Conservation (phyloP, 208 protist species). For the Naegleria gruberi region DNA sequence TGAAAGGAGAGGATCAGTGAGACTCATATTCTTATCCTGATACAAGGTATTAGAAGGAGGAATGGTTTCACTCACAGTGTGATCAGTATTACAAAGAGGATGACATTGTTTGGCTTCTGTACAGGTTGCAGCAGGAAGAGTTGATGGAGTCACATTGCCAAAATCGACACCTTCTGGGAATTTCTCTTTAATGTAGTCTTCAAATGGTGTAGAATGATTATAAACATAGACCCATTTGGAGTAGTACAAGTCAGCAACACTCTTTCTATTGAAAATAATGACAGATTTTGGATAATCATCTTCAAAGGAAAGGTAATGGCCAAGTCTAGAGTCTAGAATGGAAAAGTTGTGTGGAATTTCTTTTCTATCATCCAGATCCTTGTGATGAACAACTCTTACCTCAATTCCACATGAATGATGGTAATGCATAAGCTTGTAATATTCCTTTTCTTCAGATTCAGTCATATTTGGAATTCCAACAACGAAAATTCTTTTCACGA, state of each 20-base stretch:
- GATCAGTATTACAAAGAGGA: not conserved
- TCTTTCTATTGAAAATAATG: conserved; percentile 16
- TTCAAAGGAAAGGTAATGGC: not conserved
- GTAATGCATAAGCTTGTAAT: not conserved
- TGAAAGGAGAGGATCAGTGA: not conserved
- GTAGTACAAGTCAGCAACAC: conserved; percentile 11
- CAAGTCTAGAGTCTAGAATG: not conserved
- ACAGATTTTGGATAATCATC: conserved; percentile 15
- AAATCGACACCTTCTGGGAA: not conserved
- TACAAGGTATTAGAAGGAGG: not conserved
- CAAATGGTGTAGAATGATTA: not conserved
- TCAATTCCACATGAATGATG: not conserved
- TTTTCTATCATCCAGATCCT: not conserved
- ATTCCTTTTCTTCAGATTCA: not conserved
- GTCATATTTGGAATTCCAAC: not conserved
- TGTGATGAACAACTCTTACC: not conserved
- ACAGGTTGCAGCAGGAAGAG: not conserved
- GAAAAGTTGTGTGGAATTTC: conserved; percentile 17
- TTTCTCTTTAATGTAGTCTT: not conserved
- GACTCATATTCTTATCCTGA: not conserved
- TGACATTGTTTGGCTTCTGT: not conserved
- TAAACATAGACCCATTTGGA: not conserved
- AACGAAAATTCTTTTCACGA: conserved; percentile 11
- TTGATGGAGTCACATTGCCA: not conserved
- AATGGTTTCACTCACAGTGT: not conserved